Evolutionary conservation across 23 red algal species (phyloP), one percentile per base, ranked within the genome.

Genomic region (Gracilaria gracilis): DNA sequence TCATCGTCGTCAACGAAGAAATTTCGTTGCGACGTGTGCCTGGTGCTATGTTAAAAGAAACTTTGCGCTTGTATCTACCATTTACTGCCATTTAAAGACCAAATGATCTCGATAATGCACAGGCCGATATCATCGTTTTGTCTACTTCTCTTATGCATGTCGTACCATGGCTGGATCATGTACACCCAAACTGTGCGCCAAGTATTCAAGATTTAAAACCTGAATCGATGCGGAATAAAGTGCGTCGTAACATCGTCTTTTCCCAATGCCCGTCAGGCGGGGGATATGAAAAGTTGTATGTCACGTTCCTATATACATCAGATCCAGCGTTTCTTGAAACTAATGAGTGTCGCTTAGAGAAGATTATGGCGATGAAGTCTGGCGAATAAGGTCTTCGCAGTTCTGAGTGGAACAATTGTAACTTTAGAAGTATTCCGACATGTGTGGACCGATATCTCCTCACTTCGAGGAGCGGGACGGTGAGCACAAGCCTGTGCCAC

Each of bases 241-340:
- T 2, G 59, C 13, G 29, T 62, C 59, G 8, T 0, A 15, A 69
- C n/a, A n/a, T n/a, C 28, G 32, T 32, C 64, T 69, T 37, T 69
- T 69, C 14, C 64, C 25, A 37, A 4, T 69, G 31, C 32, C 27
- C 31, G 64, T 69, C 29, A 36, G 16, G 32, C 64, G 13, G 33
- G 64, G 16, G 0, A 20, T 38, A 32, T 37, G 33, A 38, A 69
- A 69, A 69, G 64, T 9, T 37, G 64, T 36, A 69, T 69, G 64
- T 69, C 64, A 69, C 64, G 64, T 69, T 69, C 32, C 64, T 32
- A 69, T 23, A 37, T 17, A 69, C 64, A 69, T 69, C 31, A 37
- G 29, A 69, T 69, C 64, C 64, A 34, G 42, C 4, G 7, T 32
- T 69, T 32, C 17, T 20, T 31, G 37, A 37, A 36, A 31, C 20